phyloP scores from a whole-genome alignment of 2,329 filamentous ascomycete species.

The Rhynchosporium graminicola region DNA sequence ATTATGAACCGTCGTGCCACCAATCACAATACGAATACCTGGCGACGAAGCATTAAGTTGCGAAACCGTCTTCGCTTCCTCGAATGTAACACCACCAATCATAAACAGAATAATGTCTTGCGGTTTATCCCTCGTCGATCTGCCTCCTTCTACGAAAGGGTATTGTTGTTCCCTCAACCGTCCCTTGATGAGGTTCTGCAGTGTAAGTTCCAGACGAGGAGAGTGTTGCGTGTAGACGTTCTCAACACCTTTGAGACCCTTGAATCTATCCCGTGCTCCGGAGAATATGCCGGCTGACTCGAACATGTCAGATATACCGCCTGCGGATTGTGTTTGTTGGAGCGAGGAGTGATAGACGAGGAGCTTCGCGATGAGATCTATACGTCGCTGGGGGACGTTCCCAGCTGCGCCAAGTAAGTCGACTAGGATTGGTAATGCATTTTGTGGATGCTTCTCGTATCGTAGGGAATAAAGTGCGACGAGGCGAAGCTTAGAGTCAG shows the following conservation, averaged over 20 bases:
- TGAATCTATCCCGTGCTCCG: constrained; percentile 82
- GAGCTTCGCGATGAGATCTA: constrained; percentile 79
- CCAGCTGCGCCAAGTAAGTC: constrained; percentile 85
- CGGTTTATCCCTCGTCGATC: constrained; percentile 87
- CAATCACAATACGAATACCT: constrained; percentile 84
- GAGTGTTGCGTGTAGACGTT: constrained; percentile 99
- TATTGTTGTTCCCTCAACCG: constrained; percentile 83
- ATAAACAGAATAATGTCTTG: constrained; percentile 97
- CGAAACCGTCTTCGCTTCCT: constrained; percentile 96
- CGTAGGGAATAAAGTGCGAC: constrained; percentile 94
- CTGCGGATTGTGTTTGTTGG: constrained; percentile 72
- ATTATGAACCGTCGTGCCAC: constrained; percentile 87
- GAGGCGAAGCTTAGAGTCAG: constrained; percentile 83
- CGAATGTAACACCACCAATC: constrained; percentile 89
- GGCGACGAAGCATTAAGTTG: constrained; percentile 89
- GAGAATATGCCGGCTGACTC: constrained; percentile 90
- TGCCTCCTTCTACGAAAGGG: constrained; percentile 88
- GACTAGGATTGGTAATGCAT: constrained; percentile 78
- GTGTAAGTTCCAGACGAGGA: constrained; percentile 78
- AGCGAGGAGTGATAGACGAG: constrained; percentile 85
- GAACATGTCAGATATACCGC: constrained; percentile 87
- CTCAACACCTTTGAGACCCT: constrained; percentile 94
- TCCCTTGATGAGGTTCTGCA: constrained; percentile 93
- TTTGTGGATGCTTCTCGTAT: constrained; percentile 84
- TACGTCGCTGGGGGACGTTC: constrained; percentile 72